A percentile compares a stretch with the other conserved stretches of the same genome.
Conservation (phyloP, 2,329 filamentous ascomycete genomes). For the Paraphaeosphaeria sporulosa region DNA sequence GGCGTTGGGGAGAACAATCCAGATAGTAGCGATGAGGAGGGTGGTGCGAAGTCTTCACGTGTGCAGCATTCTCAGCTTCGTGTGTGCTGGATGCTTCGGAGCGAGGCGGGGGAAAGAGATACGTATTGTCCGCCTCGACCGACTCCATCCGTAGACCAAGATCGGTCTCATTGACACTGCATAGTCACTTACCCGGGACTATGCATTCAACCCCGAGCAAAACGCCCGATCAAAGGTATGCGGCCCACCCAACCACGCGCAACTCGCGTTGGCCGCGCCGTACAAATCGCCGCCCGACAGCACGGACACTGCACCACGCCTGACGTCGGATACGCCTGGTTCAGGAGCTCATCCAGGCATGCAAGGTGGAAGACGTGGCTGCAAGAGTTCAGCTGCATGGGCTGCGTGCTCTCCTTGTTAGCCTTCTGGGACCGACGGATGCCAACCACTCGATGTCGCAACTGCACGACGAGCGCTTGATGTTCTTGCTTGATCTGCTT, state of each 20-base stretch:
- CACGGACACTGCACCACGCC: background rate
- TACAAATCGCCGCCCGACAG: slow-evolving; percentile 3
- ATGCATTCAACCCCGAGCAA: background rate
- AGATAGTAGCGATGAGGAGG: no score
- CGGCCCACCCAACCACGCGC: background rate
- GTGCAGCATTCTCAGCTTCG: no score
- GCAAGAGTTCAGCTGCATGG: background rate
- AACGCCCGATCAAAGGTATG: background rate
- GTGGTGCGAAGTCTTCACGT: no score
- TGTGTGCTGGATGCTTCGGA: no score
- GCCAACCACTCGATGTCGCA: background rate
- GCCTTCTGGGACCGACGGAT: background rate
- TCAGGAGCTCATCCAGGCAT: background rate
- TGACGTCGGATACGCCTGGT: slow-evolving; percentile 2
- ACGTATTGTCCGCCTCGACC: no score
- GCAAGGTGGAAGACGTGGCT: background rate
- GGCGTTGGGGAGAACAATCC: no score
- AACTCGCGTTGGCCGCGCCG: background rate
- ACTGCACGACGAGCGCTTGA: background rate
- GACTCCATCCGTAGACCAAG: no score
- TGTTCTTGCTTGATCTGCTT: background rate
- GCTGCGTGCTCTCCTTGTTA: background rate
- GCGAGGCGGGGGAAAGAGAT: no score
- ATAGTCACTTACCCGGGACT: background rate
- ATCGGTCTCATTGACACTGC: no score